Evolutionary conservation across 192 early-diverging fungal species (phyloP), one percentile per base, ranked within the genome.

Genomic region (Entophlyctis luteolus): DNA sequence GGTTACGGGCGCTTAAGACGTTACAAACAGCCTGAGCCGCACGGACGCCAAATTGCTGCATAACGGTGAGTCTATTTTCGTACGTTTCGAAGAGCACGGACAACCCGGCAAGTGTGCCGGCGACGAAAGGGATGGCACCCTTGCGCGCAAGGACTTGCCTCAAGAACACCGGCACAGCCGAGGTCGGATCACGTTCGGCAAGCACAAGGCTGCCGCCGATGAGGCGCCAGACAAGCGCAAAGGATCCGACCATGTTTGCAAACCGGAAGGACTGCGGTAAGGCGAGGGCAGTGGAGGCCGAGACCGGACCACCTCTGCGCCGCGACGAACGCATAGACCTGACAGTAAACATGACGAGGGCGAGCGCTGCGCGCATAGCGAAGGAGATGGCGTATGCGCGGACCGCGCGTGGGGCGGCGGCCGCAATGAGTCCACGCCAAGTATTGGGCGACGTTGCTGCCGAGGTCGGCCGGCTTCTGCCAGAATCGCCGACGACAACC

Each of bases 181-280:
- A n/a, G n/a, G n/a, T n/a, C 18, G 8, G 28, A 46, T 46, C 47
- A 8, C 39, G 36, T 46, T 22, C n/a, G 25, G 22, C 5, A 49
- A 49, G 47, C 32, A 42, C 5, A 46, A 91, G 59, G 4, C 76
- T 66, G 69, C 90, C 90, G 65, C 85, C 87, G 59, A 91, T 74
- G 27, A 85, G 71, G 60, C 88, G 90, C 88, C 88, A 92, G 8
- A 87, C 31, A 39, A 90, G 82, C 10, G 89, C 79, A 68, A 92
- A 92, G 39, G 71, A 74, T n/a, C 87, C 90, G 80, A 92, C 80
- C 79, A 88, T 87, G n/a, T 76, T 74, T 32, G 82, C 89, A 68
- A 92, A 91, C 14, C 88, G 88, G 42, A 81, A 29, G 1, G 87
- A 75, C 55, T 86, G 84, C 0, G 47, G 48, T 3, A 20, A 16